Evolutionary conservation across 768 basidiomycete species (phyloP).

Genomic region (Clitopilus hobsonii): DNA sequence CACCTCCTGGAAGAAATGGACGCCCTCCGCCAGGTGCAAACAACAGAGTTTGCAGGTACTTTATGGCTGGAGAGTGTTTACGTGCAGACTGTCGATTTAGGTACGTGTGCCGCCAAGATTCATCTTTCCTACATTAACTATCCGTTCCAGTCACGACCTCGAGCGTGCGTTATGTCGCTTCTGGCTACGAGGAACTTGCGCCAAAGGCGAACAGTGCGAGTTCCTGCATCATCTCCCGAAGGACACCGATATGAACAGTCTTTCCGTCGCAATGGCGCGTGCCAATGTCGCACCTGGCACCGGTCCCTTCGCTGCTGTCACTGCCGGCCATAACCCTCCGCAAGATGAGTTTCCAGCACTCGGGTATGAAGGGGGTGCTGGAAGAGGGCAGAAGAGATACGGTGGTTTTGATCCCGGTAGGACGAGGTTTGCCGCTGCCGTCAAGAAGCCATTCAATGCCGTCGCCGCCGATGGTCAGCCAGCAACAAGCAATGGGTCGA

Average conservation of each 20-base stretch:
- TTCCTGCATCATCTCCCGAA: slow-evolving; percentile 90
- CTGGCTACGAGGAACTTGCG: slow-evolving; percentile 96
- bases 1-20: slow-evolving; percentile 7
- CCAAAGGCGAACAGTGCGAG: slow-evolving; percentile 95
- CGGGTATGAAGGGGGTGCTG: slow-evolving; percentile 35
- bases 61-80: slow-evolving; percentile 93
- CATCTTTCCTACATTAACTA: slow-evolving; percentile 1
- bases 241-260: slow-evolving; percentile 71
- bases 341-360: slow-evolving; percentile 75
- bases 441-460: slow-evolving; percentile 59
- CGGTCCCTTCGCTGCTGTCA: slow-evolving; percentile 37
- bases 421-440: slow-evolving; percentile 86
- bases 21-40: slow-evolving; percentile 50
- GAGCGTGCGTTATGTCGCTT: slow-evolving; percentile 94
- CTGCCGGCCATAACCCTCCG: slow-evolving; percentile 23
- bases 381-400: slow-evolving; percentile 33
- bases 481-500: slow-evolving; percentile 21
- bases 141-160: slow-evolving; percentile 72
- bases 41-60: slow-evolving; percentile 91
- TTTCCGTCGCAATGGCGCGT: slow-evolving; percentile 66
- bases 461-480: neutral
- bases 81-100: slow-evolving; percentile 97
- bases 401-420: slow-evolving; percentile 72
- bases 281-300: slow-evolving; percentile 52
- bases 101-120: slow-evolving; percentile 35